Percentiles rank a stretch among this genome's conserved stretches.
phyloP scores from a whole-genome alignment of 2,329 filamentous ascomycete species.

The Fusarium fujikuroi region DNA sequence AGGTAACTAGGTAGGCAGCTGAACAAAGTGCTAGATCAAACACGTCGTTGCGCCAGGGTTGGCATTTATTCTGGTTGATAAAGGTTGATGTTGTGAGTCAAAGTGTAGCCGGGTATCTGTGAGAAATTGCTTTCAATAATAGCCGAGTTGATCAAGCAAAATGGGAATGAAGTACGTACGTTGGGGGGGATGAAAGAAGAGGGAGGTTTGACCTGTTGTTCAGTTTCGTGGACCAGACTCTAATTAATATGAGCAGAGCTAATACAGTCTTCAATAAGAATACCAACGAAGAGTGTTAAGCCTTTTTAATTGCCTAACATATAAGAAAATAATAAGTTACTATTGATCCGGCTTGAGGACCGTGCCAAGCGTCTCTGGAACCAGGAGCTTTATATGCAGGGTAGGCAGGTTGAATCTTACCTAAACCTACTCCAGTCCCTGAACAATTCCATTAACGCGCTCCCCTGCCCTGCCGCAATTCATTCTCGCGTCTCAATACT shows the following conservation, averaged over 20 bases:
- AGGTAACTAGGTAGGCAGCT: not conserved
- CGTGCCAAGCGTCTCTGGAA: not conserved
- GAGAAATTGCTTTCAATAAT: too few species aligned
- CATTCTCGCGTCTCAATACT: not conserved
- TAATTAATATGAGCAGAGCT: not conserved
- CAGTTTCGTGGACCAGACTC: not conserved
- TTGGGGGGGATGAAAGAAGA: too few species aligned
- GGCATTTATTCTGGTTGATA: not conserved
- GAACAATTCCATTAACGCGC: not conserved
- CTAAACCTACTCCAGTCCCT: not conserved
- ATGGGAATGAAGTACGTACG: too few species aligned
- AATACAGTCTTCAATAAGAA: not conserved
- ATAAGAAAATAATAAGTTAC: not conserved
- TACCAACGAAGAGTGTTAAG: too few species aligned
- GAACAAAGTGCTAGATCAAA: not conserved
- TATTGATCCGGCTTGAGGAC: not conserved
- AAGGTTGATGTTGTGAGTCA: not conserved
- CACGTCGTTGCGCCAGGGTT: not conserved
- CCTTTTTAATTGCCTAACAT: not conserved
- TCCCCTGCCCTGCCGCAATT: not conserved
- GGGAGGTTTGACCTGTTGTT: not conserved
- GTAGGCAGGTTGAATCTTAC: not conserved
- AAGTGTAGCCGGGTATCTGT: not conserved
- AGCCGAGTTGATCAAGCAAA: too few species aligned
- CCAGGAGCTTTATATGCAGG: rapidly evolving